Evolutionary conservation across 768 basidiomycete genomes (phyloP), one percentile per base, ranked within the genome.

Genomic region (Suillus alpinus): DNA sequence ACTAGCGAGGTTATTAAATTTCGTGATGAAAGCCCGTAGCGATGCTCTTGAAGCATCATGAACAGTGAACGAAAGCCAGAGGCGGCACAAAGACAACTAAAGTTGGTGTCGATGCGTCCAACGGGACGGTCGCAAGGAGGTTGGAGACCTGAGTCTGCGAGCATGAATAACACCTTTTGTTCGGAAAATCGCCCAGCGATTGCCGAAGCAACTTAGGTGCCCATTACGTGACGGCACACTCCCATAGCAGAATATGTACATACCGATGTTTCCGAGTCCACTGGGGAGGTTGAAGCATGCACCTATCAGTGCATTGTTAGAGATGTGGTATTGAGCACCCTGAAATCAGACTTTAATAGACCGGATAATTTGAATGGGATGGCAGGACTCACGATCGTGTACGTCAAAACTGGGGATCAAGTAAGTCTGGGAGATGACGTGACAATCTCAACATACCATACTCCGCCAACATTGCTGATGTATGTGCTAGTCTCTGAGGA

Each of bases 221-320:
- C 9, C 8, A 36, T 36, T 10, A 36, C 8, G 9, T 12, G 12
- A 5, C 13, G 31, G 39, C 23, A 6, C 7, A 29, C 16, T 26
- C 44, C 9, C 32, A 43, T 18, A 37, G 37, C 8, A 55, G 36
- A 31, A 26, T 26, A 18, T 49, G 56, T 16, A 75, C 84, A 20
- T 56, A 86, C 86, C 71, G 60, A 84, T 78, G 64, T 84, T 84
- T 9, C 86, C 87, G 13, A 86, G 44, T 2, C 86, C 86, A n/a
- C 74, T 71, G 0, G 85, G 86, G 1, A 86, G 67, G 73, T n/a
- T n/a, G n/a, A 86, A 87, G 63, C 83, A 85, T 0, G 81, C 78
- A 2, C 87, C 85, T 50, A 88, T 78, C 12, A 84, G 59, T 0
- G 81, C 83, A 64, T 84, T 79, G 64, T 84, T 87, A 2, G 74